These are phyloP conservation scores for Lodderomyces metapsilosis DNA, from an alignment of 1,139 yeast species.

Conservation along the genomic window DNA sequence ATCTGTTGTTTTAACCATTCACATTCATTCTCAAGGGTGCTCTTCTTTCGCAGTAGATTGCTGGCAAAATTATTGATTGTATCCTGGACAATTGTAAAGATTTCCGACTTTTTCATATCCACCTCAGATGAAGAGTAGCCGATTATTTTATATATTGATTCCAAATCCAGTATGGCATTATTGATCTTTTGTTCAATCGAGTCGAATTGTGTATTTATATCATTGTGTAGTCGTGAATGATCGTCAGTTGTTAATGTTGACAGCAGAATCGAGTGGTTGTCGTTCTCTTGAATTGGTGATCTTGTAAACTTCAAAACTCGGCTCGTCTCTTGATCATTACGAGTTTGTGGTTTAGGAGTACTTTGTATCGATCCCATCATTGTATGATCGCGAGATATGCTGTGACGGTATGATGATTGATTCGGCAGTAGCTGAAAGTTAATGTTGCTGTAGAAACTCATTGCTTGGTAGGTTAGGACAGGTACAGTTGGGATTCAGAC, in stretches of 20 bases:
- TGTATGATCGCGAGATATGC: background rate
- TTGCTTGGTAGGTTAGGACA: background rate
- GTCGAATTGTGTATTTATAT: constrained; percentile 20
- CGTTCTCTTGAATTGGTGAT: background rate
- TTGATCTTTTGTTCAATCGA: constrained; percentile 30
- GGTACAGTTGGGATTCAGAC: background rate
- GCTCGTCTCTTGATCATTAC: background rate
- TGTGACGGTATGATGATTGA: background rate
- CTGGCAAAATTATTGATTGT: constrained; percentile 36
- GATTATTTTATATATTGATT: constrained; percentile 33
- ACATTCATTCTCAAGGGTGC: constrained; percentile 42
- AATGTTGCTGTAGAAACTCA: background rate
- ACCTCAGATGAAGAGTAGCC: constrained; percentile 40
- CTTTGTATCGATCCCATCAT: constrained; percentile 3
- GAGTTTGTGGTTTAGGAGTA: constrained; percentile 4
- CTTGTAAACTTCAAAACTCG: background rate
- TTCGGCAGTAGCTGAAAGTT: background rate
- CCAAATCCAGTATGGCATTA: constrained; percentile 33
- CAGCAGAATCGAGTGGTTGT: constrained; percentile 3
- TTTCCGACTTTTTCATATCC: constrained; percentile 34
- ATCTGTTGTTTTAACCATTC: constrained; percentile 50
- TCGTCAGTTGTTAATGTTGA: constrained; percentile 1
- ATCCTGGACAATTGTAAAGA: constrained; percentile 39
- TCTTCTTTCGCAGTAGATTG: constrained; percentile 37
- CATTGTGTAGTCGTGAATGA: background rate